Evolutionary conservation across 2,329 filamentous ascomycete species (phyloP).

Genomic region (Ophiobolus disseminans): DNA sequence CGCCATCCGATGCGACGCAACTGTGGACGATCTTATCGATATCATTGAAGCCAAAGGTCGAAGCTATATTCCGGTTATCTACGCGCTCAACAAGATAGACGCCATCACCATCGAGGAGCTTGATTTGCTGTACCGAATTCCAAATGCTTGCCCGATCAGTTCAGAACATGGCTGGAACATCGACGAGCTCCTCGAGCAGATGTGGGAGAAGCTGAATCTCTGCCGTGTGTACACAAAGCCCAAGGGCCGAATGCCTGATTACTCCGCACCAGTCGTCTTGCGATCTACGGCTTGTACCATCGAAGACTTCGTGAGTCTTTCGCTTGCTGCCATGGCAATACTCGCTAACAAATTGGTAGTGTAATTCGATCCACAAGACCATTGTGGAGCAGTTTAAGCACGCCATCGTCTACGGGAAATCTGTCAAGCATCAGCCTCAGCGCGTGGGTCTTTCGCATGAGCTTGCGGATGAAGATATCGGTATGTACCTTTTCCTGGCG

Average conservation of each 20-base stretch:
- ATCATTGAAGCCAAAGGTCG: constrained; percentile 91
- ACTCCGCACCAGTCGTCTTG: constrained; percentile 88
- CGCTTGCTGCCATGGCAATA: constrained; percentile 13
- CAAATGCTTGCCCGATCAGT: constrained; percentile 95
- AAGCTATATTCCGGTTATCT: constrained; percentile 98
- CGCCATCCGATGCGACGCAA: constrained; percentile 96
- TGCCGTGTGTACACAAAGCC: constrained; percentile 97
- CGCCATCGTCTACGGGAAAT: constrained; percentile 95
- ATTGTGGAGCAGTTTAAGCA: constrained; percentile 96
- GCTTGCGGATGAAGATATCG: constrained; percentile 95
- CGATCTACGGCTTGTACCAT: constrained; percentile 83
- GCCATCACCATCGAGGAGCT: constrained; percentile 97
- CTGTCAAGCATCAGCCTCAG: constrained; percentile 98
- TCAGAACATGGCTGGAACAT: constrained; percentile 96
- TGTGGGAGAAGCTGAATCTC: constrained; percentile 97
- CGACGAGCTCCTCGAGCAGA: constrained; percentile 93
- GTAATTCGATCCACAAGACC: constrained; percentile 94
- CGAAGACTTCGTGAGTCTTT: constrained; percentile 87
- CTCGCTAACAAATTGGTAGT: constrained; percentile 64
- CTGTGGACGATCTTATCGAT: constrained; percentile 96
- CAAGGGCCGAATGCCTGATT: constrained; percentile 93
- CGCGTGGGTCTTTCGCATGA: constrained; percentile 90
- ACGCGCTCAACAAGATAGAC: constrained; percentile 99
- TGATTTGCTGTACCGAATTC: constrained; percentile 93
- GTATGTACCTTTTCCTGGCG: constrained; percentile 59